A percentile compares a stretch with the other conserved stretches of the same genome.
Evolutionary conservation across 2,329 filamentous ascomycete genomes (phyloP).

Genomic region (Cercospora beticola): DNA sequence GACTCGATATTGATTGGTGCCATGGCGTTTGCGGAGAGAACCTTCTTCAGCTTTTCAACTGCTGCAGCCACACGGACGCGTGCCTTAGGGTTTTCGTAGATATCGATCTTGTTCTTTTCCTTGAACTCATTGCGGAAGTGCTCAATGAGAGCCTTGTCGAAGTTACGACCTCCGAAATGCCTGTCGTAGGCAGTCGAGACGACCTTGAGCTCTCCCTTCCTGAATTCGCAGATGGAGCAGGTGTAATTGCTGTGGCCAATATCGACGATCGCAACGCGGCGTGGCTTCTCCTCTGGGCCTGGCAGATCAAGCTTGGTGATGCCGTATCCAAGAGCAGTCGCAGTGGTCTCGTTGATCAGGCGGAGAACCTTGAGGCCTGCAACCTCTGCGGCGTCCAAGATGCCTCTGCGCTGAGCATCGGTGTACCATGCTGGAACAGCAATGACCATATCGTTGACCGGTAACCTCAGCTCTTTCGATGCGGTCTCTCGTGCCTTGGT

Average conservation of each 20-base stretch:
- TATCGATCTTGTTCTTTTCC: slow-evolving; percentile 96
- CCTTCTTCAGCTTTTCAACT: slow-evolving; percentile 98
- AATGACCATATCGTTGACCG: slow-evolving; percentile 89
- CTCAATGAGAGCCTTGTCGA: slow-evolving; percentile 91
- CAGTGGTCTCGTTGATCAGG: slow-evolving; percentile 97
- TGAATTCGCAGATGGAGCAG: slow-evolving; percentile 90
- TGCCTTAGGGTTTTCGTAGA: slow-evolving; percentile 86
- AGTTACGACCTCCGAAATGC: slow-evolving; percentile 95
- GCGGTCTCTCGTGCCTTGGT: slow-evolving; percentile 92
- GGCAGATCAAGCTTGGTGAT: slow-evolving; percentile 98
- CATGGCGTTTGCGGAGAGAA: slow-evolving; percentile 89
- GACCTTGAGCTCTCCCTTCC: slow-evolving; percentile 92
- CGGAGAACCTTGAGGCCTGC: slow-evolving; percentile 89
- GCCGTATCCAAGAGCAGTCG: slow-evolving; percentile 91
- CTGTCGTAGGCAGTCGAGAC: slow-evolving; percentile 90
- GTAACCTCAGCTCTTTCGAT: slow-evolving; percentile 80
- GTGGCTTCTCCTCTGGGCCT: slow-evolving; percentile 82
- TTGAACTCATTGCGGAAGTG: slow-evolving; percentile 96
- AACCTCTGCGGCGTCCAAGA: slow-evolving; percentile 90
- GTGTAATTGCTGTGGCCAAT: slow-evolving; percentile 97
- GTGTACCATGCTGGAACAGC: slow-evolving; percentile 97
- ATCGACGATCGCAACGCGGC: slow-evolving; percentile 87
- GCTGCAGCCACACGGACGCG: slow-evolving; percentile 81
- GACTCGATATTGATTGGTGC: slow-evolving; percentile 96
- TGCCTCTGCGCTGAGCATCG: slow-evolving; percentile 81